A percentile compares a stretch with the other conserved stretches of the same genome.
These are phyloP conservation scores for Chalciporus piperatoides DNA, from an alignment of 1,284 basidiomycete genomes.

Conservation along the genomic window DNA sequence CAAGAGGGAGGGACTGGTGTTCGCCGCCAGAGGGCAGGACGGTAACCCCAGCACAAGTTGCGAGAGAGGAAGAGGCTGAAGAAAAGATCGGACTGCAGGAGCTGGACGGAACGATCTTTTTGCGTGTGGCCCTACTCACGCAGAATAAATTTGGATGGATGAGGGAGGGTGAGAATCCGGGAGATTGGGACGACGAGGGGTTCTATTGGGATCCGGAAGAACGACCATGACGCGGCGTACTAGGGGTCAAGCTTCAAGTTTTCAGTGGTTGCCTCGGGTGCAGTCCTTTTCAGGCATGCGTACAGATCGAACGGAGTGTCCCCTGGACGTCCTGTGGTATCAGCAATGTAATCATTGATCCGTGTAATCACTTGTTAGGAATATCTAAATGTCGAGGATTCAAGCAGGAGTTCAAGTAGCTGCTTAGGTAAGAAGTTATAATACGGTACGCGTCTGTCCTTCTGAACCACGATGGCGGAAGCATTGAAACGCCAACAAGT, in stretches of 20 bases:
- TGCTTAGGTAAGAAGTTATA: too few species aligned
- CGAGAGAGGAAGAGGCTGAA: constrained; percentile 25
- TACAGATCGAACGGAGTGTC: too few species aligned
- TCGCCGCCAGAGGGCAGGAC: constrained; percentile 8
- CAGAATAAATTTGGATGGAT: constrained; percentile 49
- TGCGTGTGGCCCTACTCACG: constrained; percentile 50
- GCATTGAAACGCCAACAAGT: constrained; percentile 19
- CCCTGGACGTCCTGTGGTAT: not conserved
- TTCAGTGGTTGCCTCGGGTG: too few species aligned
- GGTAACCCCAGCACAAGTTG: constrained; percentile 16
- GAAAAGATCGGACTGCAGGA: constrained; percentile 23
- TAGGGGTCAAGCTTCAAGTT: too few species aligned
- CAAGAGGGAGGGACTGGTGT: constrained; percentile 31
- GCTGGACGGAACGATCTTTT: constrained; percentile 50
- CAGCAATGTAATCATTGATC: too few species aligned
- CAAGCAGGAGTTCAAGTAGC: too few species aligned
- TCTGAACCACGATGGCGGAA: constrained; percentile 14
- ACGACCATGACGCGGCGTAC: constrained; percentile 2
- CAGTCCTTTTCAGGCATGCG: too few species aligned
- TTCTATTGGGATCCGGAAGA: constrained; percentile 19
- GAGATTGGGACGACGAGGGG: constrained; percentile 25
- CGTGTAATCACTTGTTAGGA: too few species aligned
- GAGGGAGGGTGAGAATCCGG: constrained; percentile 41
- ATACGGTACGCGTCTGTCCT: too few species aligned
- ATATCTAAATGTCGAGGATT: too few species aligned